Evolutionary conservation across 768 basidiomycete species (phyloP).

Genomic region (Phylloporus arenicola): DNA sequence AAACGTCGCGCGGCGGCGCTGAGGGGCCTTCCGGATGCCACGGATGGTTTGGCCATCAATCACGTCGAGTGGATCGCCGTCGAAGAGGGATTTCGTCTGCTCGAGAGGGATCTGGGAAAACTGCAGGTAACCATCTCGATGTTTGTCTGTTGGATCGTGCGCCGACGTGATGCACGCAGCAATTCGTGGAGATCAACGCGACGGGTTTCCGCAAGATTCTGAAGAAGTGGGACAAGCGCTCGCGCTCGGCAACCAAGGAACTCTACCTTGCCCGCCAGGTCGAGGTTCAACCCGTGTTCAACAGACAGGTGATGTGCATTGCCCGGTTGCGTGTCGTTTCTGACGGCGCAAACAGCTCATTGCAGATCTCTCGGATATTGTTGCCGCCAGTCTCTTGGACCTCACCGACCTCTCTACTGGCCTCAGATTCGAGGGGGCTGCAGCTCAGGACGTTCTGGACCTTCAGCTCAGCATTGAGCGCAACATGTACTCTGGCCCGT

Average conservation of each 20-base stretch:
- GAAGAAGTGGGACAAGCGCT: slow-evolving; percentile 98
- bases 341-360: slow-evolving; percentile 58
- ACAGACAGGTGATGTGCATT: slow-evolving; percentile 66
- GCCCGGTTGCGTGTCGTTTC: slow-evolving; percentile 1
- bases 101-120: slow-evolving; percentile 92
- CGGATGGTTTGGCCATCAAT: slow-evolving; percentile 48
- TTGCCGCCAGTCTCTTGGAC: slow-evolving; percentile 76
- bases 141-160: slow-evolving; percentile 5
- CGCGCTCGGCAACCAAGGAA: slow-evolving; percentile 93
- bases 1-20: slow-evolving; percentile 83
- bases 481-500: slow-evolving; percentile 59
- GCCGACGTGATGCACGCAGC: slow-evolving; percentile 42
- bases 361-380: slow-evolving; percentile 89
- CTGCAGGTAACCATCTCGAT: slow-evolving; percentile 60
- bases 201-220: slow-evolving; percentile 95
- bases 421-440: slow-evolving; percentile 72
- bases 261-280: slow-evolving; percentile 94
- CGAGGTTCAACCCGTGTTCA: slow-evolving; percentile 98
- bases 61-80: slow-evolving; percentile 94
- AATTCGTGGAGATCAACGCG: slow-evolving; percentile 97
- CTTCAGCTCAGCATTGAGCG: slow-evolving; percentile 67
- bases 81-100: slow-evolving; percentile 90
- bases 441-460: slow-evolving; percentile 69
- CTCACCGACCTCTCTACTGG: slow-evolving; percentile 71
- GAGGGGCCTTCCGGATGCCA: slow-evolving; percentile 63